These are phyloP conservation scores for Tetrahymena thermophila DNA, from an alignment of 73 alveolate genomes.

Conservation along the genomic window DNA sequence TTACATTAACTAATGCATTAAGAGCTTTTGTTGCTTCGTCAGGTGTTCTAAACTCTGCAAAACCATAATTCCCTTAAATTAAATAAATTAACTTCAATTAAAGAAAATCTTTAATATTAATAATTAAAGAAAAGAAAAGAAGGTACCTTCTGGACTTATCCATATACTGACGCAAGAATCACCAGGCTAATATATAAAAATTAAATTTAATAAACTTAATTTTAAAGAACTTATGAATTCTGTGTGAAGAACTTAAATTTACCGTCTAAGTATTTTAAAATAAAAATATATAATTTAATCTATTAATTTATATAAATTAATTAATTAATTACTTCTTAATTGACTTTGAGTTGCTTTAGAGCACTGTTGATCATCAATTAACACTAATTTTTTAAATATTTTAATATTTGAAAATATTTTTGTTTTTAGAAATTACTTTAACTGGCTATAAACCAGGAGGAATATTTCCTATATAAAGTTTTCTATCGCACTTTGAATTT, in stretches of 20 bases:
- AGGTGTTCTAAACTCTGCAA: constrained; percentile 89
- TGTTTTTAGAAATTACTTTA: not conserved
- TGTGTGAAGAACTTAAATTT: not conserved
- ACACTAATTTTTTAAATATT: constrained; percentile 1
- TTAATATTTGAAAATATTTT: constrained; percentile 31
- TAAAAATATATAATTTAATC: not conserved
- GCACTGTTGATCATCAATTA: constrained; percentile 72
- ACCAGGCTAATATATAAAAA: constrained; percentile 40
- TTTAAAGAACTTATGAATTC: not conserved
- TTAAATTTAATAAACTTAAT: not conserved
- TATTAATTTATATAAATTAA: not conserved
- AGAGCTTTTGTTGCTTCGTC: constrained; percentile 95
- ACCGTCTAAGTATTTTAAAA: not conserved
- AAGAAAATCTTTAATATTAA: too few relatives aligned
- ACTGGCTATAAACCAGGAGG: constrained; percentile 63
- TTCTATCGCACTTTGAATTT: constrained; percentile 67
- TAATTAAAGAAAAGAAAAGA: not conserved
- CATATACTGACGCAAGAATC: constrained; percentile 76
- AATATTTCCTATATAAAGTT: constrained; percentile 91
- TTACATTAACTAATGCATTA: constrained; percentile 63
- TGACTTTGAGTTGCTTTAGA: constrained; percentile 28
- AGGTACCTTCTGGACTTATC: constrained; percentile 61
- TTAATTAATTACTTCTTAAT: constrained; percentile 9
- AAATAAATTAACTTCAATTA: not conserved
- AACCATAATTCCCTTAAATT: constrained; percentile 62